phyloP scores from a whole-genome alignment of 2,329 filamentous ascomycete species.

The Exophiala sp. region DNA sequence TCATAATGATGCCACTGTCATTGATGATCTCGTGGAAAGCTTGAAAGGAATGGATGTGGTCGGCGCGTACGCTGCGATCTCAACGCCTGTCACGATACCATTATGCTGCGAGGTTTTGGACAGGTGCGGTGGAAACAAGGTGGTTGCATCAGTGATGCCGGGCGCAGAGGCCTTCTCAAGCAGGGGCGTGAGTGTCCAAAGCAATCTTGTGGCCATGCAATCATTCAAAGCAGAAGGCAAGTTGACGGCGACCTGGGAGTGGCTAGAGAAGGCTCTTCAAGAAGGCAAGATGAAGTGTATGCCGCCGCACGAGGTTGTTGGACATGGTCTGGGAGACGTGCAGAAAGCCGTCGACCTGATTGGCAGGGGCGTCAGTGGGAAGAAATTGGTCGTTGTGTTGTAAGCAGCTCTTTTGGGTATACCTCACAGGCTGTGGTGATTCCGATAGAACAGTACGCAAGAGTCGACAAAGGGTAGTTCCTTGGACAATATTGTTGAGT shows the following conservation, averaged over 20 bases:
- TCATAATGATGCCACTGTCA: constrained; percentile 33
- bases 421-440: too few relatives aligned
- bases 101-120: constrained; percentile 8
- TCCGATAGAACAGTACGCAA: too few relatives aligned
- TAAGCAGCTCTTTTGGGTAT: too few relatives aligned
- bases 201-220: constrained; percentile 43
- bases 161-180: constrained; percentile 5
- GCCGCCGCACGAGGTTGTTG: constrained; percentile 37
- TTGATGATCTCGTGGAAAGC: constrained; percentile 13
- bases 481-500: neutral
- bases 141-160: constrained; percentile 12
- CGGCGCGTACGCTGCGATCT: constrained; percentile 17
- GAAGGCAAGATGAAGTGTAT: constrained; percentile 29
- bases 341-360: constrained; percentile 37
- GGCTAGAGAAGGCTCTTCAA: constrained; percentile 31
- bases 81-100: constrained; percentile 9
- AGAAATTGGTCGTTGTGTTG: constrained; percentile 36
- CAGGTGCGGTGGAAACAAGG: neutral
- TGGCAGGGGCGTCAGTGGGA: constrained; percentile 38
- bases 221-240: constrained; percentile 53
- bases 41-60: constrained; percentile 10
- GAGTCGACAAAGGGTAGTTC: too few relatives aligned
- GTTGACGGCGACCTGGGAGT: constrained; percentile 49
- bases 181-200: constrained; percentile 7
- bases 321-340: constrained; percentile 37